Evolutionary conservation across 2,329 filamentous ascomycete species (phyloP), one percentile per base, ranked within the genome.

Genomic region (Fusarium praegraminearum): DNA sequence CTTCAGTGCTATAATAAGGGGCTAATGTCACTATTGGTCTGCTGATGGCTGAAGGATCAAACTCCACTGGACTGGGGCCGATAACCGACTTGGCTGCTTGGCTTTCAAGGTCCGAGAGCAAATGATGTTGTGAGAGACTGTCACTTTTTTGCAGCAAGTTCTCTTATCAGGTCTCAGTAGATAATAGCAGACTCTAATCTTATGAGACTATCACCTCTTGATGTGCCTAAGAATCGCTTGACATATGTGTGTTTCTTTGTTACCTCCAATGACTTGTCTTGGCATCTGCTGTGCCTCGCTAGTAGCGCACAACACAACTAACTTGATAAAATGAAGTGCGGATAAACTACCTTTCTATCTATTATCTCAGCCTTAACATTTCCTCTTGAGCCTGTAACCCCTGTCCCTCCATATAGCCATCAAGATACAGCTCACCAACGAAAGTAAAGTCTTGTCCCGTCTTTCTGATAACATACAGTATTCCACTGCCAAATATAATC

Each of bases 21-120:
- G 47, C 28, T 24, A 7, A 38, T 28, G 18, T 16, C 35, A 4
- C 35, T 36, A 52, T 52, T 52, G 49, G 49, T 41, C 24, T 18
- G 4, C 16, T 52, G 10, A 18, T 7, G 22, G 36, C 18, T 12
- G 10, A 52, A 41, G 49, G 49, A 52, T 52, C n/a, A 18, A 26
- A 10, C 32, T 36, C 49, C 49, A 52, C 49, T 28, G 15, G 4
- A 20, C 8, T 40, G 7, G 49, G 35, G 49, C 49, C 49, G 49
- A 20, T 15, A 20, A 41, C 49, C 49, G 49, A 13, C 49, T 52
- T 52, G 49, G 49, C 49, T 18, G 47, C 49, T 52, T 52, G 49
- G 49, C 49, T 52, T 52, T 30, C 7, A 22, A 26, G 20, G 18
- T 7, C 18, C 12, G 24, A 30, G 43, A 10, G 18, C 33, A 51